A percentile compares a stretch with the other conserved stretches of the same genome.
These are phyloP conservation scores for Sclerospora graminicola DNA, from an alignment of 352 stramenopile genomes.

Conservation along the genomic window DNA sequence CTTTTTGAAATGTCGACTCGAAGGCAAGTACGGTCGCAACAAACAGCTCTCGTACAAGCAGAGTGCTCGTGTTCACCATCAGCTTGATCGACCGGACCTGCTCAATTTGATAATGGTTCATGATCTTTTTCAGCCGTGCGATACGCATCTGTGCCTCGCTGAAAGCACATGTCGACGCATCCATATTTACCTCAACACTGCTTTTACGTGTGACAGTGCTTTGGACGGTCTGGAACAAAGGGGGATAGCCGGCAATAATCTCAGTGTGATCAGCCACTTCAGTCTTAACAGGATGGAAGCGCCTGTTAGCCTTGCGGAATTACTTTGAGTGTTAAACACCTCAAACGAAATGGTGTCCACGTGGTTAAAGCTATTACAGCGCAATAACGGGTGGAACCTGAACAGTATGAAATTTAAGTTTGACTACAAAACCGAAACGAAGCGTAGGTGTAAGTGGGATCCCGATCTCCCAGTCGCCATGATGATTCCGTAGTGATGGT, in stretches of 20 bases:
- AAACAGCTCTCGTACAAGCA: slow-evolving; percentile 36
- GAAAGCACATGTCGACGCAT: slow-evolving; percentile 42
- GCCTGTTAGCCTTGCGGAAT: slow-evolving; percentile 28
- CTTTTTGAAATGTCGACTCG: slow-evolving; percentile 24
- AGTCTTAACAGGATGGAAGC: slow-evolving; percentile 2
- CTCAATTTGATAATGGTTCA: slow-evolving; percentile 27
- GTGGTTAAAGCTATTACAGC: slow-evolving; percentile 70
- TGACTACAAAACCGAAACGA: slow-evolving; percentile 40
- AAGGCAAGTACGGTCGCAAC: slow-evolving; percentile 49
- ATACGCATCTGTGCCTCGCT: slow-evolving; percentile 43
- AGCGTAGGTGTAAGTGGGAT: slow-evolving; percentile 47
- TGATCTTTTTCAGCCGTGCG: slow-evolving; percentile 37
- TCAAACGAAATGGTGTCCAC: slow-evolving; percentile 63
- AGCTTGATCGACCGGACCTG: slow-evolving; percentile 9
- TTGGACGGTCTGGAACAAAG: slow-evolving; percentile 48
- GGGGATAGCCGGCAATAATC: slow-evolving; percentile 33
- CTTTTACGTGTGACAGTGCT: slow-evolving; percentile 44
- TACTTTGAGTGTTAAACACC: slow-evolving; percentile 66
- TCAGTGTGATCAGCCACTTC: slow-evolving; percentile 40
- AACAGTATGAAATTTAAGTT: slow-evolving; percentile 61
- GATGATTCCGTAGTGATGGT: slow-evolving; percentile 39
- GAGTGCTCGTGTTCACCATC: slow-evolving; percentile 12
- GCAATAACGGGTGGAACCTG: slow-evolving; percentile 68
- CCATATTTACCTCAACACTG: slow-evolving; percentile 45
- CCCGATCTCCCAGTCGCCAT: slow-evolving; percentile 44